Evolutionary conservation across 1,284 basidiomycete genomes (phyloP).

Genomic region (Ustilago xerochloae): DNA sequence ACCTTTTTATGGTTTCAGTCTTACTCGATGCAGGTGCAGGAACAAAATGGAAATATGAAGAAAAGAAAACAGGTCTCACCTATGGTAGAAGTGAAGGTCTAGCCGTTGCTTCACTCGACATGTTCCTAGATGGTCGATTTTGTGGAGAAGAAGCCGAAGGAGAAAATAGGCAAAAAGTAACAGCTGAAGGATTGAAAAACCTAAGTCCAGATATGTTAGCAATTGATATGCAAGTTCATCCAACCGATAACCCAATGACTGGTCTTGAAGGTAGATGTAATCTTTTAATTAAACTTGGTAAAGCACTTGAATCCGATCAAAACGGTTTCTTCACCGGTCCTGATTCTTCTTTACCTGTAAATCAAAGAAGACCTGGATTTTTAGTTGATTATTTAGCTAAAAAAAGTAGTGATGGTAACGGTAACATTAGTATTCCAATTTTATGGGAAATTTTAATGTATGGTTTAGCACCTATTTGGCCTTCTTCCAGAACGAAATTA

Average conservation of each 20-base stretch:
- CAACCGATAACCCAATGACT: slow-evolving; percentile 81
- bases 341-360: background rate
- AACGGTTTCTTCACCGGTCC: slow-evolving; percentile 52
- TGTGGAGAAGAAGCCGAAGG: background rate
- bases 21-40: slow-evolving; percentile 94
- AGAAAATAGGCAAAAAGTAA: background rate
- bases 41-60: slow-evolving; percentile 81
- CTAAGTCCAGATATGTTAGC: slow-evolving; percentile 77
- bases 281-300: slow-evolving; percentile 69
- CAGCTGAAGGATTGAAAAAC: slow-evolving; percentile 78
- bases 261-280: slow-evolving; percentile 86
- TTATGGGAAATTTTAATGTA: slow-evolving; percentile 87
- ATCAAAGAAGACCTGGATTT: slow-evolving; percentile 23
- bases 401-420: slow-evolving; percentile 49
- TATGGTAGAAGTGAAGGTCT: slow-evolving; percentile 87
- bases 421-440: slow-evolving; percentile 27
- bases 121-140: slow-evolving; percentile 74
- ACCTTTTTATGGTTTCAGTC: slow-evolving; percentile 92
- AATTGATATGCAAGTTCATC: slow-evolving; percentile 81
- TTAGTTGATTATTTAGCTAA: slow-evolving; percentile 75
- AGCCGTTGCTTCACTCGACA: slow-evolving; percentile 89
- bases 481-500: slow-evolving; percentile 76
- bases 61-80: slow-evolving; percentile 73
- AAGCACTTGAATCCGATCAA: slow-evolving; percentile 36
- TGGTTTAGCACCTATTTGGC: slow-evolving; percentile 89